Evolutionary conservation across 2,329 filamentous ascomycete genomes (phyloP), one percentile per base, ranked within the genome.

Genomic region (Exserohilum turcica): DNA sequence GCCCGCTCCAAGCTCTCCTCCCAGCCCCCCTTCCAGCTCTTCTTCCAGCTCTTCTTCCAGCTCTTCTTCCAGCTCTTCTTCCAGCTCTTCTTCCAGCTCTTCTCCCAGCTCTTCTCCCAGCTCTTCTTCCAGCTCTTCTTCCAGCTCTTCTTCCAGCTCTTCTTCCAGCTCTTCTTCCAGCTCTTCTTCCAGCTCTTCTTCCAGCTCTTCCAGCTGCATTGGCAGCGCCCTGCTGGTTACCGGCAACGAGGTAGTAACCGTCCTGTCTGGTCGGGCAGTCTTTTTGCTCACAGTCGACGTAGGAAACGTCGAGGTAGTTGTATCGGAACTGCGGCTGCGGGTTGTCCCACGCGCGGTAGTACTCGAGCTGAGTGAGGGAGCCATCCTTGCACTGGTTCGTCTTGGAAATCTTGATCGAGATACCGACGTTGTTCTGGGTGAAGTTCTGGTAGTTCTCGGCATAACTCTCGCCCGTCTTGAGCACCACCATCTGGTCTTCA

Each of bases 331-430:
- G 5, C 39, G 29, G 48, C 2, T 43, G 43, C 5, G 40, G 24
- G 7, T 46, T 48, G 15, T 51, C 48, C 29, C 58, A 56, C 36
- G 57, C 31, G 39, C 69, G 59, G 56, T 62, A 74, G 68, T 77
- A 77, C 57, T 77, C 74, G 37, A 76, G 55, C 49, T 77, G 74
- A 0, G 67, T 66, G 37, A 74, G 69, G 45, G 69, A 63, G 50
- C 46, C 52, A 12, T 58, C 60, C 36, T 65, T 67, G 67, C 69
- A 73, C 27, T 65, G 8, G 9, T 64, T 21, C 5, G 50, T 56
- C 60, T 73, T 74, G n/a, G 72, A 71, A 28, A 77, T 49, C 64
- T 77, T 77, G 62, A 77, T 67, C 4, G 75, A 77, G 12, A 74
- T 61, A 51, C 74, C 75, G 7, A 55, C 55, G 13, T 48, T 54